phyloP scores from a whole-genome alignment of 2,329 filamentous ascomycete species.

The Aspergillus udagawae region DNA sequence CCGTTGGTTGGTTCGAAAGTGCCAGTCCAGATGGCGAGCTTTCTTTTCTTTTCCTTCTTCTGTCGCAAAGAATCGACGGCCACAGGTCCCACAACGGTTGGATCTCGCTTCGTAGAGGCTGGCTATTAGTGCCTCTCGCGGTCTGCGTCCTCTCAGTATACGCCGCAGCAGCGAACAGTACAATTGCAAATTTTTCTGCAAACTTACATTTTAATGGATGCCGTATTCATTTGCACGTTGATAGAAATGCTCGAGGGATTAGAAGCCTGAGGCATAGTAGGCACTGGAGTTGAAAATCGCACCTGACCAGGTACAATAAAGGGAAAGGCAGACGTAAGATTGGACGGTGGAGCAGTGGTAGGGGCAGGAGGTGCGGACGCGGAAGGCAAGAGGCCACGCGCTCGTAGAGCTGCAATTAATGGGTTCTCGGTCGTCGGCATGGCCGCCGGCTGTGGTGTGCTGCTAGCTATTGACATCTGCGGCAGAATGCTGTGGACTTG shows the following conservation, averaged over 20 bases:
- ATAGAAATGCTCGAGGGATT: conserved; percentile 25
- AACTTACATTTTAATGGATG: conserved; percentile 69
- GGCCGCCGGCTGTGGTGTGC: conserved; percentile 48
- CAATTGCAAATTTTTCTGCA: not conserved
- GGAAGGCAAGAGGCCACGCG: conserved; percentile 61
- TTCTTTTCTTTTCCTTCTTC: conserved; percentile 80
- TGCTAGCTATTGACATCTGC: conserved; percentile 56
- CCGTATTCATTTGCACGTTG: conserved; percentile 55
- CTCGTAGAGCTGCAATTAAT: conserved; percentile 64
- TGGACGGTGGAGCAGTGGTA: conserved; percentile 32
- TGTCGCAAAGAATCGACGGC: conserved; percentile 75
- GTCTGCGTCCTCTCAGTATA: conserved; percentile 44
- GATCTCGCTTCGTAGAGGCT: conserved; percentile 76
- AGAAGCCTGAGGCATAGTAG: conserved; percentile 28
- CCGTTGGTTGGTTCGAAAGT: conserved; percentile 88
- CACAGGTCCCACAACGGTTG: conserved; percentile 86
- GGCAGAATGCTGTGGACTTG: conserved; percentile 41
- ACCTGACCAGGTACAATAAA: conserved; percentile 38
- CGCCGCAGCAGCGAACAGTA: conserved; percentile 4
- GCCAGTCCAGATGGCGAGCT: conserved; percentile 93
- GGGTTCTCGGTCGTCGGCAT: conserved; percentile 51
- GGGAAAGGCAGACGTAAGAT: conserved; percentile 37
- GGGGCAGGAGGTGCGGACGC: conserved; percentile 41
- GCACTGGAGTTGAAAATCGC: conserved; percentile 33
- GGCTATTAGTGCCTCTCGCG: conserved; percentile 69